Evolutionary conservation across 495 filamentous ascomycete species (phyloP).

Genomic region (Lasiosphaeris hirsuta): DNA sequence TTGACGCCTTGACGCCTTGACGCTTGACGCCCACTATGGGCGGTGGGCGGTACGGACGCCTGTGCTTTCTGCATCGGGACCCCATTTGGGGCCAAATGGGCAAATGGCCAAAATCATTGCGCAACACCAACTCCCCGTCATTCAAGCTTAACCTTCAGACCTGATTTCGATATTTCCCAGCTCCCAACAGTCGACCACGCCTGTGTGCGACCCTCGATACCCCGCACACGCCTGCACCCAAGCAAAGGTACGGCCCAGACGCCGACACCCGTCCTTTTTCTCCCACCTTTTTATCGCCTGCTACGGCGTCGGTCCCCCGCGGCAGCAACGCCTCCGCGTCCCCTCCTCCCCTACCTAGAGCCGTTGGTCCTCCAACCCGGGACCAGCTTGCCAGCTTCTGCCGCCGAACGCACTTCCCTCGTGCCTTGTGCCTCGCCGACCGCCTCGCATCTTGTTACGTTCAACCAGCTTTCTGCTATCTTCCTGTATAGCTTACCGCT

Average conservation of each 20-base stretch:
- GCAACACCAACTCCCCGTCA: constrained; percentile 27
- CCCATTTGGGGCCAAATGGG: constrained; percentile 21
- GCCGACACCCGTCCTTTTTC: background rate
- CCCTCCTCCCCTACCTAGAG: background rate
- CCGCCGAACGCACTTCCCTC: background rate
- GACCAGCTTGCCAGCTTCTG: background rate
- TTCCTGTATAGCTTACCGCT: background rate
- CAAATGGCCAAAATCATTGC: constrained; percentile 21
- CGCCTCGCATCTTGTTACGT: background rate
- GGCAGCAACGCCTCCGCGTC: constrained; percentile 8
- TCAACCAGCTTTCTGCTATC: background rate
- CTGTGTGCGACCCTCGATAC: constrained; percentile 9
- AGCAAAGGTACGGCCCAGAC: background rate
- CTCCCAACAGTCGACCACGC: constrained; percentile 12
- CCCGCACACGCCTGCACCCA: constrained; percentile 2
- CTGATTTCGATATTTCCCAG: constrained; percentile 20
- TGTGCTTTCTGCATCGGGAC: constrained; percentile 4
- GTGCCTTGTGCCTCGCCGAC: background rate
- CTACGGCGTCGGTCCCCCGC: background rate
- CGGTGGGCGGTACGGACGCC: background rate
- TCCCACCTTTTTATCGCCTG: constrained; percentile 2
- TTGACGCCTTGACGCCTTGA: no score
- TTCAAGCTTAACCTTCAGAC: constrained; percentile 23
- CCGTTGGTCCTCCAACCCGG: background rate
- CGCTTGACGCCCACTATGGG: background rate